Evolutionary conservation across 1,284 basidiomycete genomes (phyloP).

Genomic region (Phellinidium pouzarii): DNA sequence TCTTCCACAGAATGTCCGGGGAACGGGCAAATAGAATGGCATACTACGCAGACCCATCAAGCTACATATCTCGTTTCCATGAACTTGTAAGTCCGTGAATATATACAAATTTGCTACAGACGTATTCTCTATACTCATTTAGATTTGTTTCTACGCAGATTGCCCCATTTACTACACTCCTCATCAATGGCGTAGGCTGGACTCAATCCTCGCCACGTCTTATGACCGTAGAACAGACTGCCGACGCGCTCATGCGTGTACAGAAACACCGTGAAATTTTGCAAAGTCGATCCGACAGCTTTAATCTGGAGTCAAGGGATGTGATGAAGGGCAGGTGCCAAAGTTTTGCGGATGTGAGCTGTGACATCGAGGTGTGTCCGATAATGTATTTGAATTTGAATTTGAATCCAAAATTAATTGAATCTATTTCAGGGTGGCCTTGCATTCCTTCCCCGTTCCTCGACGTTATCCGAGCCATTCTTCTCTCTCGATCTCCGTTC

Average conservation of each 20-base stretch:
- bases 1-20: conserved; percentile 27
- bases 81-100: conserved; percentile 43
- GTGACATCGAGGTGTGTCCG: conserved; percentile 63
- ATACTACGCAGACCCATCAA: conserved; percentile 66
- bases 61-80: conserved; percentile 64
- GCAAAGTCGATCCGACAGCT: background rate
- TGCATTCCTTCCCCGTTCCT: conserved; percentile 69
- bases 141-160: conserved; percentile 44
- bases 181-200: conserved; percentile 87
- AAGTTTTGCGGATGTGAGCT: conserved; percentile 81
- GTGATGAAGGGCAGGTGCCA: conserved; percentile 43
- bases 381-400: background rate
- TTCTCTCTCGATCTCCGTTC: conserved; percentile 45
- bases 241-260: conserved; percentile 44
- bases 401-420: background rate
- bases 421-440: conserved; percentile 60
- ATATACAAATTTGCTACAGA: background rate
- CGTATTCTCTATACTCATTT: background rate
- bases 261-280: conserved; percentile 33
- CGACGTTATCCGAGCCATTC: conserved; percentile 73
- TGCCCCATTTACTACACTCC: conserved; percentile 76
- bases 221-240: conserved; percentile 64
- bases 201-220: conserved; percentile 67
- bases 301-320: background rate
- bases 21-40: conserved; percentile 40